Evolutionary conservation across 805 yeast genomes (phyloP), one percentile per base, ranked within the genome.

Genomic region (Yamadazyma olivae): DNA sequence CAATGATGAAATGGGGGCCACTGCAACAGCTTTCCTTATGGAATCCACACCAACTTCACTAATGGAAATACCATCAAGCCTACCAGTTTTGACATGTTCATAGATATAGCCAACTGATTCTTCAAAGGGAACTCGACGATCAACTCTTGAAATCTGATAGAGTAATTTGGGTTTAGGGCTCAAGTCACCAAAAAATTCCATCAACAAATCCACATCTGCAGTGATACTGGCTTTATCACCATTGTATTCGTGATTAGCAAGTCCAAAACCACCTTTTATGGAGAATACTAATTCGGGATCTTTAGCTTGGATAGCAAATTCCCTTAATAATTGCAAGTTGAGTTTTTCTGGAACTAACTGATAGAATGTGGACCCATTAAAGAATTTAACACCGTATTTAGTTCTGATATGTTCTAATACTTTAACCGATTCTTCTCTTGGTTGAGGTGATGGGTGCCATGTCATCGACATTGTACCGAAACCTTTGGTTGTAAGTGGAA

Each of bases 381-480:
- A 62, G 40, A 82, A 71, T 8, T 58, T 59, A 57, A 75, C 65
- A 43, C 79, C 68, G 41, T 56, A 50, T 58, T 68, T 43, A 20
- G 77, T 54, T 18, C 83, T 81, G 17, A 54, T 54, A 16, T 48
- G 49, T 38, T 75, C 69, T 54, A 88, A 64, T 2, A 75, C 60
- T 8, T 61, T 74, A 40, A 78, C 65, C 2, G 84, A 79, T 35
- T 68, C 64, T 14, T 71, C 77, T 34, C 69, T 56, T 6, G 82
- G 71, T 22, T 73, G 57, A 22, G 86, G 87, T 0, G 49, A 54
- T 0, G 81, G 74, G 26, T 71, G 69, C 86, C 85, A 78, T 1
- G 95, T 84, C 55, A 85, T 68, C 38, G 83, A 75, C 96, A 89
- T 86, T 44, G 87, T 70, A 30, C 96, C 96, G 46, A 74, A 78